Evolutionary conservation across 768 basidiomycete genomes (phyloP), one percentile per base, ranked within the genome.

Genomic region (Leucosporidium scottii): DNA sequence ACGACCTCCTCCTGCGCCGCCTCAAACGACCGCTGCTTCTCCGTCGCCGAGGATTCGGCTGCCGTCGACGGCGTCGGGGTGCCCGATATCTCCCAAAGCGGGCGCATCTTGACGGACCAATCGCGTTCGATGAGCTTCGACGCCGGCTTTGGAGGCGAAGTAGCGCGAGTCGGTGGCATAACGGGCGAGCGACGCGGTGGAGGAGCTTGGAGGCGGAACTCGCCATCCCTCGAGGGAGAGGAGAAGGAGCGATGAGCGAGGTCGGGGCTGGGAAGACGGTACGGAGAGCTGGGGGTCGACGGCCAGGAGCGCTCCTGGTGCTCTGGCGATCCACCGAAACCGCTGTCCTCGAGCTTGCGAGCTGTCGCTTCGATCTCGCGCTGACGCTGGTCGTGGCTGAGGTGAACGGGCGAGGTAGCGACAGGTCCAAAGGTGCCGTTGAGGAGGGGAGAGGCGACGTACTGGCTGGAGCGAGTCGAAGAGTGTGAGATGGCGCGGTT

Each of bases 41-140:
- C 4, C n/a, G 36, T 25, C 5, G 54, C 25, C 39, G 39, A 36
- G 15, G 13, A 10, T 15, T 44, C 39, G 6, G 34, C 39, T 3
- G 15, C 39, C 6, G 39, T 44, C 54, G 28, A 30, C 25, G 59
- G 59, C 5, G 59, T 59, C 44, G 59, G 59, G 2, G 59, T 48
- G n/a, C 59, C 59, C 59, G 59, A 59, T 5, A 47, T 28, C 44
- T 59, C 59, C 12, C 36, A 59, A 5, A 59, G 44, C 10, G 59
- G 59, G 25, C 13, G 10, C 17, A 59, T 25, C 59, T 44, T 47
- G n/a, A 27, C 20, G 17, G 44, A 25, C 59, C 59, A 59, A 25
- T 59, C 59, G 55, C 30, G 17, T 21, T 57, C 55, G 28, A 51
- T 25, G 55, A 28, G 55, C 18, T 28, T 57, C 30, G 30, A 17